Percentiles rank a stretch among this genome's conserved stretches.
Evolutionary conservation across 768 basidiomycete genomes (phyloP).

Genomic region (Auricularia sp.): DNA sequence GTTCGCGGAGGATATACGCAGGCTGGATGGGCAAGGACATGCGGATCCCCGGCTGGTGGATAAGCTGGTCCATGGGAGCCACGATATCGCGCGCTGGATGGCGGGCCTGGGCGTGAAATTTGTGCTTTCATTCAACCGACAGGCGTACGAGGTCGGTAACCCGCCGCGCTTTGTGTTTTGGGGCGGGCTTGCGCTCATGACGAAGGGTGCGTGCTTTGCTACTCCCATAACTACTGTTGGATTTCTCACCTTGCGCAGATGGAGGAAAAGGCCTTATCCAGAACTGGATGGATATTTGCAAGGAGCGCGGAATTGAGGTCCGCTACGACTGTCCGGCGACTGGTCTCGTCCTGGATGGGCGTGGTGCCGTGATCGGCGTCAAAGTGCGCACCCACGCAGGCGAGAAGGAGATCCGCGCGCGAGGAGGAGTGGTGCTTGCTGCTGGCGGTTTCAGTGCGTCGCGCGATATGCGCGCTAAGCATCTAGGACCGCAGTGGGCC

Average conservation of each 20-base stretch:
- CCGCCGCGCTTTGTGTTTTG: slow-evolving; percentile 37
- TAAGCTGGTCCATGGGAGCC: slow-evolving; percentile 43
- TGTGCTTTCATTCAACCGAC: slow-evolving; percentile 49
- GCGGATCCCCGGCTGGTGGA: slow-evolving; percentile 40
- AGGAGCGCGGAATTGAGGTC: slow-evolving; percentile 32
- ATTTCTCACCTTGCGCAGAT: slow-evolving; percentile 14
- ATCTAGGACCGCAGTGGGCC: slow-evolving; percentile 52
- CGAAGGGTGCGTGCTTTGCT: slow-evolving; percentile 18
- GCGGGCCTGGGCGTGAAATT: slow-evolving; percentile 43
- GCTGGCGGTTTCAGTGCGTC: slow-evolving; percentile 61
- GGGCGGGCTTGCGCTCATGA: slow-evolving; percentile 56
- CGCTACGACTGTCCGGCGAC: slow-evolving; percentile 48
- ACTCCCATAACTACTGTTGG: background rate
- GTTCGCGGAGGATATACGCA: slow-evolving; percentile 50
- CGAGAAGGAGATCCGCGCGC: slow-evolving; percentile 24
- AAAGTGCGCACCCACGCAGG: slow-evolving; percentile 28
- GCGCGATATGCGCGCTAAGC: slow-evolving; percentile 35
- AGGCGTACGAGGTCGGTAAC: slow-evolving; percentile 47
- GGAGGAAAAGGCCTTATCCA: slow-evolving; percentile 59
- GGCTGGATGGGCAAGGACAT: slow-evolving; percentile 37
- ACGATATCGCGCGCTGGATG: slow-evolving; percentile 50
- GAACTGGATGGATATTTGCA: slow-evolving; percentile 32
- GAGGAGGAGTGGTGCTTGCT: slow-evolving; percentile 46
- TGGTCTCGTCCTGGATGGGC: slow-evolving; percentile 26
- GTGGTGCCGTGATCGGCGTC: slow-evolving; percentile 33